These are phyloP conservation scores for Agaricus subrufescens DNA, from an alignment of 768 basidiomycete species.

Conservation along the genomic window DNA sequence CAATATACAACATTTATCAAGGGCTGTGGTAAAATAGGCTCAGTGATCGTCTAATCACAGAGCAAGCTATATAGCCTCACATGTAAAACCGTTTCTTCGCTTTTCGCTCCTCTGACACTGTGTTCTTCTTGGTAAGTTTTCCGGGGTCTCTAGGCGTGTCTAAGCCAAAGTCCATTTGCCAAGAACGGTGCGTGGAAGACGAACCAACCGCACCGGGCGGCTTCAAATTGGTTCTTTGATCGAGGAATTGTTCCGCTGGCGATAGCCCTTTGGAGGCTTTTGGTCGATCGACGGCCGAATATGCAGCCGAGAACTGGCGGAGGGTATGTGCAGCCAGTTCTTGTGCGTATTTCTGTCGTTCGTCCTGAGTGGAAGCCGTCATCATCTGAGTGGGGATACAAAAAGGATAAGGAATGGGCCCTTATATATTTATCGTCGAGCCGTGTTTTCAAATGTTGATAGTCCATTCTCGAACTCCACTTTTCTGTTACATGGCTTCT, in stretches of 20 bases:
- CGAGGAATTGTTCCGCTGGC: neutral
- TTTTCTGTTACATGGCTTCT: constrained; percentile 6
- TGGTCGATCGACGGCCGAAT: neutral
- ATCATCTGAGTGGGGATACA: neutral
- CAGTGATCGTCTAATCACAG: neutral
- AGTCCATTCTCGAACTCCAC: constrained; percentile 8
- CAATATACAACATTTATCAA: constrained; percentile 4
- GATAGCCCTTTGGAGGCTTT: neutral
- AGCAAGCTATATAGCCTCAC: neutral
- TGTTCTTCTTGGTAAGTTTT: neutral
- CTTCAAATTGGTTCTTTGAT: neutral
- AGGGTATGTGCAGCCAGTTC: constrained; percentile 45
- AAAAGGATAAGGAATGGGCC: neutral
- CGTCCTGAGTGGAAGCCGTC: constrained; percentile 18
- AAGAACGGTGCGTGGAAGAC: neutral
- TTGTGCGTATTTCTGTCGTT: constrained; percentile 37
- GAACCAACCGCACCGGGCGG: neutral
- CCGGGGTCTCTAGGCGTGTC: constrained; percentile 2
- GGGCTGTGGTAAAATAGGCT: neutral
- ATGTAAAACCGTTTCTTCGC: constrained; percentile 5
- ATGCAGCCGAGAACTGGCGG: constrained; percentile 38
- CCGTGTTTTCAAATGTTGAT: constrained; percentile 8
- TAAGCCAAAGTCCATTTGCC: neutral
- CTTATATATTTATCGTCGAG: neutral
- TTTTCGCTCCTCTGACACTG: neutral